A percentile compares a stretch with the other conserved stretches of the same genome.
phyloP scores from a whole-genome alignment of 2,329 filamentous ascomycete genomes.

The Fusarium pseudograminearum region DNA sequence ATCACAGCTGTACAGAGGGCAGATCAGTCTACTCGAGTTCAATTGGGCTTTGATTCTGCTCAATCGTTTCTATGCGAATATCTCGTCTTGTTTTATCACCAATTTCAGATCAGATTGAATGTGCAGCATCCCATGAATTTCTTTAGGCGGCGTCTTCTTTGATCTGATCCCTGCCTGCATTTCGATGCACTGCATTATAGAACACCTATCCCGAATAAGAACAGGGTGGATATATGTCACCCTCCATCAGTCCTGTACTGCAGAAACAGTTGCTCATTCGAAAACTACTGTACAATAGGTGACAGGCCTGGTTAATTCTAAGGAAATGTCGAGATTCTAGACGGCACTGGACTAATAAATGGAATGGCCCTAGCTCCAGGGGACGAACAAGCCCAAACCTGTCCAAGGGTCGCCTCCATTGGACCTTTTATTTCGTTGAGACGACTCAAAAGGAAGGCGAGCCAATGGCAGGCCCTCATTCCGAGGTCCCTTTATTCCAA shows the following conservation, averaged over 20 bases:
- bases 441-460: neutral
- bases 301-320: slow-evolving; percentile 18
- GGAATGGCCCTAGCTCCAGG: slow-evolving; percentile 30
- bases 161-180: slow-evolving; percentile 5
- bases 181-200: neutral
- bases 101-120: slow-evolving; percentile 11
- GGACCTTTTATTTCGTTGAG: slow-evolving; percentile 34
- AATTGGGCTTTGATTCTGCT: neutral
- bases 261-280: slow-evolving; percentile 3
- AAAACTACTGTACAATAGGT: neutral
- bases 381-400: slow-evolving; percentile 8
- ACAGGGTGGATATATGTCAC: slow-evolving; percentile 29
- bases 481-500: slow-evolving; percentile 15
- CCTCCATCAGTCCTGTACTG: slow-evolving; percentile 15
- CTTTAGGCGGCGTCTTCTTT: slow-evolving; percentile 6
- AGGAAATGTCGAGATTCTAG: slow-evolving; percentile 32
- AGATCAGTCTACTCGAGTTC: neutral
- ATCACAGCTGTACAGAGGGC: neutral
- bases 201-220: slow-evolving; percentile 30
- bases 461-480: slow-evolving; percentile 8
- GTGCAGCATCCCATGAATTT: slow-evolving; percentile 2
- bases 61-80: neutral
- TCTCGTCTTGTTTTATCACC: neutral
- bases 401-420: neutral
- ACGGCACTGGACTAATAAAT: slow-evolving; percentile 19